Evolutionary conservation across 2,329 filamentous ascomycete genomes (phyloP).

Genomic region (Talaromyces sp.): DNA sequence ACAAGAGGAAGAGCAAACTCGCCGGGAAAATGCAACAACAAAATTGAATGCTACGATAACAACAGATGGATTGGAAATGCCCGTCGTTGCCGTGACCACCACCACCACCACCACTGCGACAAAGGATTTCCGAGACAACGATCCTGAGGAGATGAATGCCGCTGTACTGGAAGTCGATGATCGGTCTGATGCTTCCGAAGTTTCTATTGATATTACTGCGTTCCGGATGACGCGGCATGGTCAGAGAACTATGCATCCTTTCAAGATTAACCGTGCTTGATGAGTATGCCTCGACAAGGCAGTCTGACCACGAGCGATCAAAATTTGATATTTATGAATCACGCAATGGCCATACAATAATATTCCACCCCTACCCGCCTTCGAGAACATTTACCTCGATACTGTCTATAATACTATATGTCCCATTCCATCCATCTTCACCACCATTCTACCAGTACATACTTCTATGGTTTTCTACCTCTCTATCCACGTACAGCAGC

Average conservation of each 20-base stretch:
- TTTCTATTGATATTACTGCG: constrained; percentile 33
- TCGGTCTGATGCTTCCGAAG: constrained; percentile 27
- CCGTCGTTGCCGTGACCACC: neutral
- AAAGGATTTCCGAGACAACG: neutral
- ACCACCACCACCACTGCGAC: neutral
- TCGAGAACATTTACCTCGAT: neutral
- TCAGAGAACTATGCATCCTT: constrained; percentile 10
- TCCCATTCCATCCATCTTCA: neutral
- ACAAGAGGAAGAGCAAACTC: neutral
- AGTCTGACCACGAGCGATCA: too few species aligned
- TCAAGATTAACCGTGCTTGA: neutral
- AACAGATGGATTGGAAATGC: neutral
- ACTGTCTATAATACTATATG: neutral
- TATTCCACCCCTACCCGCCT: neutral
- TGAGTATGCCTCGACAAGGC: neutral
- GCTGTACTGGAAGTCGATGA: constrained; percentile 32
- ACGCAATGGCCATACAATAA: neutral
- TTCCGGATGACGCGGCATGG: constrained; percentile 23
- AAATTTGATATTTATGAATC: too few species aligned
- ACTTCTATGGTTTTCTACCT: too few species aligned
- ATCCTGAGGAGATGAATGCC: neutral
- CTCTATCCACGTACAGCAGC: neutral
- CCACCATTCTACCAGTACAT: neutral
- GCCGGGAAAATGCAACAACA: neutral
- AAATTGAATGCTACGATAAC: neutral